Conservation (phyloP, 2,329 filamentous ascomycete genomes). For the Botryotinia globosa region DNA sequence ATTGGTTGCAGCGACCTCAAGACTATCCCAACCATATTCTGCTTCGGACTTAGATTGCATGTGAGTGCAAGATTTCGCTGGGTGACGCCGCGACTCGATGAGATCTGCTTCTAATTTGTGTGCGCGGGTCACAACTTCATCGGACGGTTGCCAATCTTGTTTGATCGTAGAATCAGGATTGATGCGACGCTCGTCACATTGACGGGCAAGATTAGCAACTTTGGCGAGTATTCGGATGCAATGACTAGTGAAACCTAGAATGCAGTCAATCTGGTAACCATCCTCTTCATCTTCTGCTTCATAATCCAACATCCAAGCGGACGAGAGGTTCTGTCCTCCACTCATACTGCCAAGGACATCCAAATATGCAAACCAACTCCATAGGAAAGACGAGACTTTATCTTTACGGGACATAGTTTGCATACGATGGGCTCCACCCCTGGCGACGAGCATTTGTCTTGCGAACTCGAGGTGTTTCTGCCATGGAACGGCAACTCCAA, state of each 20-base stretch:
- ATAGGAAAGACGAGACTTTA: conserved; percentile 69
- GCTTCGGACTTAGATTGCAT: conserved; percentile 48
- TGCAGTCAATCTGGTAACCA: conserved; percentile 72
- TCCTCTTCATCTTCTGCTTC: conserved; percentile 52
- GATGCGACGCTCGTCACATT: conserved; percentile 65
- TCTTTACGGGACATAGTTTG: conserved; percentile 47
- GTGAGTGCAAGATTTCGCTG: conserved; percentile 44
- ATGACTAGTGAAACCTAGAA: conserved; percentile 72
- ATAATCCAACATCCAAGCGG: conserved; percentile 43
- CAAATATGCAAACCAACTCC: conserved; percentile 80
- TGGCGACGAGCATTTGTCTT: conserved; percentile 68
- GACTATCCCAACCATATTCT: conserved; percentile 55
- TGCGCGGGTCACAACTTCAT: conserved; percentile 54
- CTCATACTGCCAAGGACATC: conserved; percentile 73
- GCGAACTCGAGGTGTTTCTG: conserved; percentile 75
- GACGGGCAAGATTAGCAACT: conserved; percentile 67
- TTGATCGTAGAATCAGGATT: conserved; percentile 50
- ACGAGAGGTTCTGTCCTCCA: conserved; percentile 46
- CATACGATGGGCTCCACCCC: conserved; percentile 57
- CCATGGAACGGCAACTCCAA: conserved; percentile 79
- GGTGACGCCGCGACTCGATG: conserved; percentile 49
- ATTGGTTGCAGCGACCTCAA: conserved; percentile 69
- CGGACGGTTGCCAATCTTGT: conserved; percentile 56
- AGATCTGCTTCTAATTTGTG: conserved; percentile 60
- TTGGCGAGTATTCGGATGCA: conserved; percentile 69